Conservation (phyloP, 306 rosid genomes). For the Ammopiptanthus mongolicus region DNA sequence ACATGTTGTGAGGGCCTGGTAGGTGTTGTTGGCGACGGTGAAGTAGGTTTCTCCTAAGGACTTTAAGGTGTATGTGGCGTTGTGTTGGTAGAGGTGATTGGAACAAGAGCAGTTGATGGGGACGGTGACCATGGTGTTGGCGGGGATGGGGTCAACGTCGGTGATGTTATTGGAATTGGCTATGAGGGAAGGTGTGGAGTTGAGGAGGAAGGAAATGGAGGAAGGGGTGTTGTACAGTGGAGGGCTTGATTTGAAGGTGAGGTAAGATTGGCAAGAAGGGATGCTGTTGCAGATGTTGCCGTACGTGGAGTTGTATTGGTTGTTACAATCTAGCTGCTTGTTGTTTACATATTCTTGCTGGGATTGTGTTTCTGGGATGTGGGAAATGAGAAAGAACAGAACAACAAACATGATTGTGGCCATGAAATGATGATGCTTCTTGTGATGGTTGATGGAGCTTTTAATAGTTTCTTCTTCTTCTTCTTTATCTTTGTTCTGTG, state of each 20-base stretch:
- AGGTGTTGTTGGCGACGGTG: constrained; percentile 51
- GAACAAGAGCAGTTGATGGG: constrained; percentile 61
- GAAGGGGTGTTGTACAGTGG: constrained; percentile 29
- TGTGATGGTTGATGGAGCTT: background rate
- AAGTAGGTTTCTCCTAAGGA: constrained; percentile 32
- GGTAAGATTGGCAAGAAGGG: constrained; percentile 47
- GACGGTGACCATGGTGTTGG: constrained; percentile 27
- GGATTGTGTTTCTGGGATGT: background rate
- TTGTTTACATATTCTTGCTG: constrained; percentile 60
- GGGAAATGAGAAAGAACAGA: background rate
- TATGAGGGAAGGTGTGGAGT: constrained; percentile 19
- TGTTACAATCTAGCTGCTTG: constrained; percentile 51
- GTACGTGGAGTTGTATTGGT: constrained; percentile 18
- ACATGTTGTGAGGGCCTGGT: constrained; percentile 61
- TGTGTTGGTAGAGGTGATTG: constrained; percentile 39
- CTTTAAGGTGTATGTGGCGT: constrained; percentile 36
- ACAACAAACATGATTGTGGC: background rate
- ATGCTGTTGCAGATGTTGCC: constrained; percentile 47
- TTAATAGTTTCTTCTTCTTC: background rate
- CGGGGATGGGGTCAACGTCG: constrained; percentile 29
- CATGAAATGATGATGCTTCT: background rate
- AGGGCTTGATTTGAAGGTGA: constrained; percentile 51
- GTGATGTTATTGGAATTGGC: constrained; percentile 51
- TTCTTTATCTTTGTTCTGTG: background rate
- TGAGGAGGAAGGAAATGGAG: constrained; percentile 38